Evolutionary conservation across 2,329 filamentous ascomycete species (phyloP).

Genomic region (Fusarium sp.): DNA sequence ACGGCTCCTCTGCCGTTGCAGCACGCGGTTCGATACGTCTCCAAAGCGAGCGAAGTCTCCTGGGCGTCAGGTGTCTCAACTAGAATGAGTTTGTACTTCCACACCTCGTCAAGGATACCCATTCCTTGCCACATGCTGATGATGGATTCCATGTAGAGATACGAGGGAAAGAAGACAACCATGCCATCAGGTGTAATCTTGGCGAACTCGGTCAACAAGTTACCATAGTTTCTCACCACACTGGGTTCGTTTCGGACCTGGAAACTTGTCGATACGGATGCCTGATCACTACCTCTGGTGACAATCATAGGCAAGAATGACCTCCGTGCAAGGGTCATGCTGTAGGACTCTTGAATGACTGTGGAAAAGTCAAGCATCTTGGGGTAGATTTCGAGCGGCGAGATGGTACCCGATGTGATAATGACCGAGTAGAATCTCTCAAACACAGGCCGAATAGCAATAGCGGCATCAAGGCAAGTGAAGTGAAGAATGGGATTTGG

Average conservation of each 20-base stretch:
- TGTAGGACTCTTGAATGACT: constrained; percentile 96
- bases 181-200: constrained; percentile 96
- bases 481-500: constrained; percentile 98
- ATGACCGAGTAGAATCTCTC: constrained; percentile 98
- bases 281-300: constrained; percentile 93
- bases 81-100: constrained; percentile 98
- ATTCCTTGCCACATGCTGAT: constrained; percentile 99
- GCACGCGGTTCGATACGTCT: constrained; percentile 97
- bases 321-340: constrained; percentile 91
- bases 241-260: constrained; percentile 95
- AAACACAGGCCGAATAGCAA: constrained; percentile 97
- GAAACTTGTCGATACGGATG: constrained; percentile 91
- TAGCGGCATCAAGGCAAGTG: constrained; percentile 95
- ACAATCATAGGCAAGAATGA: constrained; percentile 99
- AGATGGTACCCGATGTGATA: constrained; percentile 97
- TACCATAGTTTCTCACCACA: constrained; percentile 97
- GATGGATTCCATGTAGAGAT: constrained; percentile 99
- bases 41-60: constrained; percentile 93
- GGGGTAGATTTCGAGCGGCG: constrained; percentile 97
- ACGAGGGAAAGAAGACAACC: constrained; percentile 99
- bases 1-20: constrained; percentile 96
- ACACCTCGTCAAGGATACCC: constrained; percentile 96
- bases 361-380: constrained; percentile 96
- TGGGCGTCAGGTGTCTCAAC: constrained; percentile 98
- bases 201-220: constrained; percentile 91